These are phyloP conservation scores for Saccharomycodes ludwigii DNA, from an alignment of 805 yeast species.

Conservation along the genomic window DNA sequence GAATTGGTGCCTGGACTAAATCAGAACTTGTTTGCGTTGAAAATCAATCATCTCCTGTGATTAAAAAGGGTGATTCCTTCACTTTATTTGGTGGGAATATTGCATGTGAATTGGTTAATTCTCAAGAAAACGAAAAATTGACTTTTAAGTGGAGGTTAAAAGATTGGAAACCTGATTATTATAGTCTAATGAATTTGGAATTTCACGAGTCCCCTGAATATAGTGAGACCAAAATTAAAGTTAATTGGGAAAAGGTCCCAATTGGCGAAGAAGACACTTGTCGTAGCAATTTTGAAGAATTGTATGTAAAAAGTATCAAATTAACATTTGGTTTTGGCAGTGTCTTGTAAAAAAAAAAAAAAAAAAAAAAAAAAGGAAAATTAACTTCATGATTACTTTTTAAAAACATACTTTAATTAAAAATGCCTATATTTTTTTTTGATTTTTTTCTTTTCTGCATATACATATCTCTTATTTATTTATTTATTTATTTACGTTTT, in stretches of 20 bases:
- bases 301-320: constrained; percentile 82
- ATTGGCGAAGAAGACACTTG: constrained; percentile 90
- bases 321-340: constrained; percentile 92
- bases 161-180: constrained; percentile 83
- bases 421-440: constrained; percentile 1
- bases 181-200: constrained; percentile 50
- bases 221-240: constrained; percentile 74
- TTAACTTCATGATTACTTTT: neutral
- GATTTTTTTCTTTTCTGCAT: neutral
- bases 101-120: constrained; percentile 50
- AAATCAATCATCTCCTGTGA: constrained; percentile 33
- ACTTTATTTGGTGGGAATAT: constrained; percentile 82
- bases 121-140: constrained; percentile 47
- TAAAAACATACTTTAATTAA: neutral
- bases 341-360: constrained; percentile 38
- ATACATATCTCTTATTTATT: neutral
- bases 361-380: constrained; percentile 5
- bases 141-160: constrained; percentile 76
- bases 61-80: constrained; percentile 47
- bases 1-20: constrained; percentile 88
- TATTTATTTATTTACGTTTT: constrained; percentile 1
- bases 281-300: constrained; percentile 72
- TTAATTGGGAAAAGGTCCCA: constrained; percentile 80
- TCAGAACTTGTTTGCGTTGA: constrained; percentile 27
- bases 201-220: constrained; percentile 56